Percentiles rank a stretch among this genome's conserved stretches.
Evolutionary conservation across 768 basidiomycete species (phyloP).

Genomic region (Sutorius australiensis): DNA sequence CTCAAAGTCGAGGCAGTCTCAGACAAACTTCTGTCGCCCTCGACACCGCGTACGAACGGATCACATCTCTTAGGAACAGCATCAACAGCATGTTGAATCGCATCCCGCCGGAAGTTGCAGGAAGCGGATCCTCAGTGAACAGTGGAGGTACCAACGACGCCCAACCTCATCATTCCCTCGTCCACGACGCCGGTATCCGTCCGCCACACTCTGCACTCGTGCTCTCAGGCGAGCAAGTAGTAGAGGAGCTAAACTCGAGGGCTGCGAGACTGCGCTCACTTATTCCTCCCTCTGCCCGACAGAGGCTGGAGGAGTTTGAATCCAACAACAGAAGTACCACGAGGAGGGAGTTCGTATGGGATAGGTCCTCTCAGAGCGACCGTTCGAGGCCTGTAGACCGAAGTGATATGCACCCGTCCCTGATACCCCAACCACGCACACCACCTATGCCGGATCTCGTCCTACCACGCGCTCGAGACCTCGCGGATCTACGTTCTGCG

Average conservation of each 20-base stretch:
- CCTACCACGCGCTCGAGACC: constrained; percentile 16
- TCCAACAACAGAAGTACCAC: constrained; percentile 4
- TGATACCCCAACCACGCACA: constrained; percentile 21
- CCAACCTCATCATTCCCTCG: constrained; percentile 8
- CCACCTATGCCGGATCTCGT: constrained; percentile 30
- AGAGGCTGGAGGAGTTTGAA: constrained; percentile 33
- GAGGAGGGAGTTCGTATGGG: constrained; percentile 21
- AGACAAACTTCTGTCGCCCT: constrained; percentile 52
- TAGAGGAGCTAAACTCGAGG: constrained; percentile 28
- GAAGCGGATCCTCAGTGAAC: constrained; percentile 4
- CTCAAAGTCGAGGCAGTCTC: constrained; percentile 36
- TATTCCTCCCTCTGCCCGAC: constrained; percentile 28
- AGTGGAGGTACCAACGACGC: constrained; percentile 1
- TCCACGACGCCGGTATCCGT: constrained; percentile 24
- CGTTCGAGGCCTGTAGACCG: constrained; percentile 9
- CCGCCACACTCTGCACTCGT: constrained; percentile 31
- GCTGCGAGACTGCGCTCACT: constrained; percentile 29
- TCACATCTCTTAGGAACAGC: constrained; percentile 51
- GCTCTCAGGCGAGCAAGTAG: constrained; percentile 26
- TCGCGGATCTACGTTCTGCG: constrained; percentile 11
- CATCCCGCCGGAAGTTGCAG: constrained; percentile 35
- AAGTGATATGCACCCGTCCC: constrained; percentile 12
- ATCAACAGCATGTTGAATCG: constrained; percentile 41
- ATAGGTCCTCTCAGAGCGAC: constrained; percentile 19
- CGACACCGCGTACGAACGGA: constrained; percentile 51